phyloP scores from a whole-genome alignment of 2,329 filamentous ascomycete species.

The Arthrocladium fulminans region DNA sequence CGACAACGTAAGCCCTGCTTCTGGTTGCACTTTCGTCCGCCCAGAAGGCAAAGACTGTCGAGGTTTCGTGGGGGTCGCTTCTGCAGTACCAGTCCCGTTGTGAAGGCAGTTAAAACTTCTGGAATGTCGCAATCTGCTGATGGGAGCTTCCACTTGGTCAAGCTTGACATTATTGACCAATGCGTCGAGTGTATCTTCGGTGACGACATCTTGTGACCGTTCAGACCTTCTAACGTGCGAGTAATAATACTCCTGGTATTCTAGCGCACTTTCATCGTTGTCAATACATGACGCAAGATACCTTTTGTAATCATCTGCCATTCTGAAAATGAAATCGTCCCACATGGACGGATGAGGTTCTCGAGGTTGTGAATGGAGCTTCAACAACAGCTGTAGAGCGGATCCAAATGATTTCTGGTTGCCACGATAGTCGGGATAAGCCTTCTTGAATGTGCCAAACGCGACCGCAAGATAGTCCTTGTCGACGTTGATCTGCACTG shows the following conservation, averaged over 20 bases:
- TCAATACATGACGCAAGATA: constrained; percentile 25
- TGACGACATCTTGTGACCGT: constrained; percentile 21
- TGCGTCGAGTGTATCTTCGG: not conserved
- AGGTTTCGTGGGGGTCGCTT: not conserved
- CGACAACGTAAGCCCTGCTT: not conserved
- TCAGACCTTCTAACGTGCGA: constrained; percentile 25
- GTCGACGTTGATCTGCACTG: not conserved
- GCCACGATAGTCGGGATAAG: constrained; percentile 33
- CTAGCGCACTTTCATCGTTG: constrained; percentile 22
- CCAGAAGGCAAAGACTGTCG: not conserved
- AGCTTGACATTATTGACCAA: not conserved
- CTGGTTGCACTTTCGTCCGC: not conserved
- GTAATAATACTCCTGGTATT: constrained; percentile 33
- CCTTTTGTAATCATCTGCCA: constrained; percentile 28
- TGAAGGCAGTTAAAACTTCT: not conserved
- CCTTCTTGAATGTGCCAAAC: constrained; percentile 30
- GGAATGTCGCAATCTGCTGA: not conserved
- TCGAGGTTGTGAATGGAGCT: constrained; percentile 25
- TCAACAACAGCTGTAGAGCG: constrained; percentile 31
- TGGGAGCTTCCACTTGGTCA: not conserved
- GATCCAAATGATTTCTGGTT: constrained; percentile 30
- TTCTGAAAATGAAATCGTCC: constrained; percentile 39
- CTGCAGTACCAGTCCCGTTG: not conserved
- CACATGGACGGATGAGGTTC: constrained; percentile 32
- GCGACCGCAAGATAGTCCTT: constrained; percentile 11